phyloP scores from a whole-genome alignment of 2,329 filamentous ascomycete species.

The Metarhizium humberi region DNA sequence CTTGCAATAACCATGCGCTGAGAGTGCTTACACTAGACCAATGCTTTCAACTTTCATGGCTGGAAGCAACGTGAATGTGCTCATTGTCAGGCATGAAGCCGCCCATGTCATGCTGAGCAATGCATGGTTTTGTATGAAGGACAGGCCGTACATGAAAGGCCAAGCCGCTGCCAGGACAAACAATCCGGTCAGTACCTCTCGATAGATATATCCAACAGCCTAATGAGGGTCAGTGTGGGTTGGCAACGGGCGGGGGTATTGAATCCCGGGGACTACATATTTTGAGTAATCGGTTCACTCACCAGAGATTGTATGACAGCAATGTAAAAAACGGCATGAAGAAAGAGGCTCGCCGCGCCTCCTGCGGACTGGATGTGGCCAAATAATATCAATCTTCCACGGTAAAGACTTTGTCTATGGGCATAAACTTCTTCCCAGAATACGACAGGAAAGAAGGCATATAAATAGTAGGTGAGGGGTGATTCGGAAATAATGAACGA shows the following conservation, averaged over 20 bases:
- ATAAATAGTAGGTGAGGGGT: constrained; percentile 77
- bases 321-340: constrained; percentile 61
- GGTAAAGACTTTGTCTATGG: constrained; percentile 56
- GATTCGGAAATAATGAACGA: constrained; percentile 74
- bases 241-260: neutral
- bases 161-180: constrained; percentile 71
- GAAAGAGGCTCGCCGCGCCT: constrained; percentile 45
- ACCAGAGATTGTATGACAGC: constrained; percentile 71
- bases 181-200: constrained; percentile 74
- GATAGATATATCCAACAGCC: constrained; percentile 87
- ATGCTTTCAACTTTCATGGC: constrained; percentile 78
- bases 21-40: constrained; percentile 54
- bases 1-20: neutral
- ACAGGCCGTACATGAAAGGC: constrained; percentile 64
- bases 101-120: constrained; percentile 63
- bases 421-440: constrained; percentile 97
- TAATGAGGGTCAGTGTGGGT: constrained; percentile 21
- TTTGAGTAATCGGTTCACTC: constrained; percentile 19
- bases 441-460: constrained; percentile 82
- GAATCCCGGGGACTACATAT: neutral
- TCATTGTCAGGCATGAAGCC: constrained; percentile 72
- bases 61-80: constrained; percentile 78
- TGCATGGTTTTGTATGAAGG: constrained; percentile 60
- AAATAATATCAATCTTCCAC: constrained; percentile 61
- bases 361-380: constrained; percentile 54